Conservation (phyloP, 257 asterid genomes). For the Misopates orontium region DNA sequence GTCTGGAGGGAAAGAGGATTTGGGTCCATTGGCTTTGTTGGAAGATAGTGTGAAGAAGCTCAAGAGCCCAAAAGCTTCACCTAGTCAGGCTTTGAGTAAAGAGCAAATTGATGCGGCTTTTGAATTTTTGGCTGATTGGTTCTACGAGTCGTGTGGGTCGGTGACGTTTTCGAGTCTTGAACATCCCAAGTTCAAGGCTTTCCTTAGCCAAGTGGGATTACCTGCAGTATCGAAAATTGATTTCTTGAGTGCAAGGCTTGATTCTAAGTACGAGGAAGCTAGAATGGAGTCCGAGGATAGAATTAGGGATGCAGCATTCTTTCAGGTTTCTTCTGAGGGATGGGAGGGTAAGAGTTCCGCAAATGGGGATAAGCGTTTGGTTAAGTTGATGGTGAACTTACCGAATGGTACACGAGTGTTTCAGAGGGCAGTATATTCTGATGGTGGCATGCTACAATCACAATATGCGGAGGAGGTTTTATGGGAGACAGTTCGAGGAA, state of each 20-base stretch:
- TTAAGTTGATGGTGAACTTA: conserved; percentile 62
- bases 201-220: conserved; percentile 72
- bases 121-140: conserved; percentile 70
- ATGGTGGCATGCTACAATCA: conserved; percentile 52
- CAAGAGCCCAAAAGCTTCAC: conserved; percentile 60
- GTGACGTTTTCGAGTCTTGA: conserved; percentile 66
- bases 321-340: conserved; percentile 71
- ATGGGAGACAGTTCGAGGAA: conserved; percentile 53
- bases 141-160: conserved; percentile 68
- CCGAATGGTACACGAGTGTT: conserved; percentile 80
- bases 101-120: conserved; percentile 61
- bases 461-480: conserved; percentile 73
- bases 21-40: conserved; percentile 73
- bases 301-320: conserved; percentile 70
- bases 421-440: conserved; percentile 51
- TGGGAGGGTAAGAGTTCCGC: conserved; percentile 52
- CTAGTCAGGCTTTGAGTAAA: conserved; percentile 54
- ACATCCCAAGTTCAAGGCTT: conserved; percentile 80
- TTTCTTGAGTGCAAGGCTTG: conserved; percentile 53
- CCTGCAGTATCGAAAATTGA: conserved; percentile 58
- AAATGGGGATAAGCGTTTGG: conserved; percentile 45
- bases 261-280: conserved; percentile 67
- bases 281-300: conserved; percentile 58
- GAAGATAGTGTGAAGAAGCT: conserved; percentile 86
- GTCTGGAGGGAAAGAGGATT: conserved; percentile 85